Conservation (phyloP, 176 grass and related monocot genomes). For the Eragrostis curvula region DNA sequence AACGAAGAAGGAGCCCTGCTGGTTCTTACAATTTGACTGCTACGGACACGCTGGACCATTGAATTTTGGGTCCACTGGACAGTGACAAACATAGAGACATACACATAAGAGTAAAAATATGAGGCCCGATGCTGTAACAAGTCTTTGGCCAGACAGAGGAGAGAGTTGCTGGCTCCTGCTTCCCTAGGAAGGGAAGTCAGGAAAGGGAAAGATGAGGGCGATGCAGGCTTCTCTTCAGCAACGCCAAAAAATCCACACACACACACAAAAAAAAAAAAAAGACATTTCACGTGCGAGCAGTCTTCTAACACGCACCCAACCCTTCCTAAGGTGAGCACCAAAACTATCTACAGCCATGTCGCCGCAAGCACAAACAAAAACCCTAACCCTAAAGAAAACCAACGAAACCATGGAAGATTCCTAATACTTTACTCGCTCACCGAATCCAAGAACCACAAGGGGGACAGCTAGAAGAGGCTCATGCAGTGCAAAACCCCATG, state of each 20-base stretch:
- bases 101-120: constrained; percentile 30
- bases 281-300: constrained; percentile 68
- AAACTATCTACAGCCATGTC: constrained; percentile 46
- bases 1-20: not conserved
- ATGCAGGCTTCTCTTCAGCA: constrained; percentile 25
- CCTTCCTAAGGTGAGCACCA: constrained; percentile 23
- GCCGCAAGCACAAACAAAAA: constrained; percentile 51
- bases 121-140: constrained; percentile 22
- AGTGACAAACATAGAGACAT: constrained; percentile 28
- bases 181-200: constrained; percentile 45
- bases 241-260: no score
- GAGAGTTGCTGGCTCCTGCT: constrained; percentile 29
- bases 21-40: not conserved
- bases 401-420: constrained; percentile 33
- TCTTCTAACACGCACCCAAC: constrained; percentile 2
- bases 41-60: constrained; percentile 34
- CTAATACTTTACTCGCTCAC: constrained; percentile 31
- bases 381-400: constrained; percentile 67
- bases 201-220: constrained; percentile 33
- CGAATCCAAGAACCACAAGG: constrained; percentile 38
- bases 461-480: constrained; percentile 36
- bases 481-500: constrained; percentile 60
- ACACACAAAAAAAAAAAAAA: constrained; percentile 37
- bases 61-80: constrained; percentile 23
- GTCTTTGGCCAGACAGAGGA: constrained; percentile 35